phyloP scores from a whole-genome alignment of 371 early-diverging fungal genomes.

The Nosema muscidifuracis region DNA sequence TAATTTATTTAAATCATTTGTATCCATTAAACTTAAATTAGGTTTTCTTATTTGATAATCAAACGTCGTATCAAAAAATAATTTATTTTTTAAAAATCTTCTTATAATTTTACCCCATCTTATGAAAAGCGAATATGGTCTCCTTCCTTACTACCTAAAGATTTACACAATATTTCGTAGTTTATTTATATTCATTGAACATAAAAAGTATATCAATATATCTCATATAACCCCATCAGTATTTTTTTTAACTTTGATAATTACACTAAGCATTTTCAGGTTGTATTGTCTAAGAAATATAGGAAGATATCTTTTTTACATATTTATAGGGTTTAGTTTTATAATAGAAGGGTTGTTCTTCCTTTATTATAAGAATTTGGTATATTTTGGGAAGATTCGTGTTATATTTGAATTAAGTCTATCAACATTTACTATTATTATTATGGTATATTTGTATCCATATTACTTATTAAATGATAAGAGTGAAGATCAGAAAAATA shows the following conservation, averaged over 20 bases:
- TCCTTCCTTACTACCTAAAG: constrained; percentile 7
- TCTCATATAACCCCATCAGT: too few species aligned
- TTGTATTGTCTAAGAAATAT: not conserved
- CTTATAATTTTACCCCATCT: too few species aligned
- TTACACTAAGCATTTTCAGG: not conserved
- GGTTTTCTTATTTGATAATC: too few species aligned
- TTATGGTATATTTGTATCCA: constrained; percentile 31
- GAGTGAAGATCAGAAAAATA: too few species aligned
- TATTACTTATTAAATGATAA: constrained; percentile 20
- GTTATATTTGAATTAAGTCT: not conserved
- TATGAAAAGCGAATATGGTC: constrained; percentile 12
- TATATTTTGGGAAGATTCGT: not conserved
- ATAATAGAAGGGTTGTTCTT: constrained; percentile 12
- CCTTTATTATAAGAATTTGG: not conserved
- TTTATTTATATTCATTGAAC: too few species aligned
- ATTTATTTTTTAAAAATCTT: too few species aligned
- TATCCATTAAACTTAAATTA: too few species aligned
- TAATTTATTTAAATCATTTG: too few species aligned
- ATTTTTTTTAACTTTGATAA: not conserved
- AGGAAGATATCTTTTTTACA: not conserved
- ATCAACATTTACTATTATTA: not conserved
- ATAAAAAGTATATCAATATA: not conserved
- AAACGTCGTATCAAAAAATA: too few species aligned
- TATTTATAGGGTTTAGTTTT: not conserved
- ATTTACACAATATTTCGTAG: not conserved